These are phyloP conservation scores for Pythium utonaiense DNA, from an alignment of 352 stramenopile genomes.

Conservation along the genomic window DNA sequence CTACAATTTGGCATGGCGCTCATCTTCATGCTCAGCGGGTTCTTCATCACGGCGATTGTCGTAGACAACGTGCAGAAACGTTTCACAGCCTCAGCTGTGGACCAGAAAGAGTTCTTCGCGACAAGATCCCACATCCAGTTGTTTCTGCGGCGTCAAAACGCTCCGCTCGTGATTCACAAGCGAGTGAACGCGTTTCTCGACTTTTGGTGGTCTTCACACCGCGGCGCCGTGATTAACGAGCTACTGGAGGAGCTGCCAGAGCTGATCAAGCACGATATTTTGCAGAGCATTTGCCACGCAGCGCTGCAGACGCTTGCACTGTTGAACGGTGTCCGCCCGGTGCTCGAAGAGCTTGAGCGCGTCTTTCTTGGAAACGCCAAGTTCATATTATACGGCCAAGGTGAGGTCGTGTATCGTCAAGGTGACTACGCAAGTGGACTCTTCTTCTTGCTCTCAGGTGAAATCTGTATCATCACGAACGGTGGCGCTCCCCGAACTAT, in stretches of 20 bases:
- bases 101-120: constrained; percentile 73
- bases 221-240: constrained; percentile 53
- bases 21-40: constrained; percentile 67
- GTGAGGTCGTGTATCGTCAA: constrained; percentile 60
- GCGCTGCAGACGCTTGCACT: constrained; percentile 51
- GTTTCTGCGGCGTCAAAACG: constrained; percentile 63
- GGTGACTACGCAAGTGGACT: constrained; percentile 50
- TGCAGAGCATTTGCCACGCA: constrained; percentile 56
- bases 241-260: constrained; percentile 55
- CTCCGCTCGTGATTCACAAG: constrained; percentile 51
- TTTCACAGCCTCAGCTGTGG: constrained; percentile 65
- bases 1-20: constrained; percentile 47
- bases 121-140: constrained; percentile 56
- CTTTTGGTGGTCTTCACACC: constrained; percentile 74
- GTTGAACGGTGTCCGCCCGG: constrained; percentile 39
- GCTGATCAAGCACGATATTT: constrained; percentile 56
- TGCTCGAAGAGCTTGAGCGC: constrained; percentile 43
- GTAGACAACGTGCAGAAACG: constrained; percentile 78
- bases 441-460: constrained; percentile 57
- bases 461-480: constrained; percentile 46
- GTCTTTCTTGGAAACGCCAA: constrained; percentile 62
- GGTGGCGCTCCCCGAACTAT: constrained; percentile 33
- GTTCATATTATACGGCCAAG: constrained; percentile 69
- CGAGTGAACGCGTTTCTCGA: constrained; percentile 66
- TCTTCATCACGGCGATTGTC: constrained; percentile 69